Percentiles rank a stretch among this genome's conserved stretches.
These are phyloP conservation scores for Tetrapisispora phaffii DNA, from an alignment of 805 yeast genomes.

Conservation along the genomic window DNA sequence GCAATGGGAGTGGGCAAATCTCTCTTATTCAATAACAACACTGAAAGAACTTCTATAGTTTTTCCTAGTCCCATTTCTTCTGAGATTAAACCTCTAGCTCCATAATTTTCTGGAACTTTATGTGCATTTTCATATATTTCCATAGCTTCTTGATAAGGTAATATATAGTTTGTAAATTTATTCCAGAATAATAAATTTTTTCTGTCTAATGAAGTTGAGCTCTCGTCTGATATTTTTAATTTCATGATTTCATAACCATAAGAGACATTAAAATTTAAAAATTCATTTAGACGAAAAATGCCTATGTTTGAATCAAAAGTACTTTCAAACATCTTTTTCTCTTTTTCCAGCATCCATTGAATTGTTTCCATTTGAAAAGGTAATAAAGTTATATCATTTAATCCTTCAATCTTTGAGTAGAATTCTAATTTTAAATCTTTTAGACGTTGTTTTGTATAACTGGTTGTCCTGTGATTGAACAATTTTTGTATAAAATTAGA, in stretches of 20 bases:
- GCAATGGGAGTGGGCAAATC: constrained; percentile 15
- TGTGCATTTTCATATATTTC: constrained; percentile 6
- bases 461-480: constrained; percentile 17
- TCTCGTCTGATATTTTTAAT: no score
- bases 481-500: constrained; percentile 19
- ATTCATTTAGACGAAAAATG: constrained; percentile 7
- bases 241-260: constrained; percentile 23
- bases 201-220: no score
- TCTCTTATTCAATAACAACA: constrained; percentile 54
- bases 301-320: background rate
- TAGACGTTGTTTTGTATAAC: constrained; percentile 13
- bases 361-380: constrained; percentile 27
- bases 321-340: constrained; percentile 2
- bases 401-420: constrained; percentile 4
- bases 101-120: background rate
- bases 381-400: constrained; percentile 15
- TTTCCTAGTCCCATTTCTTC: constrained; percentile 99
- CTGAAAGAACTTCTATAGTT: constrained; percentile 72
- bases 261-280: constrained; percentile 19
- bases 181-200: constrained; percentile 20
- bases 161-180: constrained; percentile 25
- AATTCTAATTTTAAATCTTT: constrained; percentile 3
- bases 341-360: constrained; percentile 28
- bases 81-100: constrained; percentile 54
- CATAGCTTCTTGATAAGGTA: constrained; percentile 13